These are phyloP conservation scores for Viola pubescens DNA, from an alignment of 441 rosid genomes.

Conservation along the genomic window DNA sequence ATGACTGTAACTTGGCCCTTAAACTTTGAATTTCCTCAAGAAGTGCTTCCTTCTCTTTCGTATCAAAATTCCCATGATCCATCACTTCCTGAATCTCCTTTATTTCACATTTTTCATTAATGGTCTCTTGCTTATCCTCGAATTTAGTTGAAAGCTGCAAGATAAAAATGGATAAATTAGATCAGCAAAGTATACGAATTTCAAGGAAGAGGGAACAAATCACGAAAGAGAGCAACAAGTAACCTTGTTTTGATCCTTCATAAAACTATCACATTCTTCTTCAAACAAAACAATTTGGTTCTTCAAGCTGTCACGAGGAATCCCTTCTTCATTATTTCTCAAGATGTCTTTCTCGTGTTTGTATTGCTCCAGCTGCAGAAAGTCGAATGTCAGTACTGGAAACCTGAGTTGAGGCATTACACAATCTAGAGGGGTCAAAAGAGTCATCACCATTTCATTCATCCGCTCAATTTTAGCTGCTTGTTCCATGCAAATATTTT, in stretches of 20 bases:
- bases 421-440: conserved; percentile 13
- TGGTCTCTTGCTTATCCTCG: conserved; percentile 22
- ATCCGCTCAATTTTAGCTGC: conserved; percentile 77
- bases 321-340: conserved; percentile 4
- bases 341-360: conserved; percentile 30
- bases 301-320: conserved; percentile 12
- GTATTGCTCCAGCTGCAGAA: conserved; percentile 55
- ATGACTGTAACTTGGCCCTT: conserved; percentile 46
- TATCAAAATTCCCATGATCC: conserved; percentile 28
- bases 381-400: conserved; percentile 6
- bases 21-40: conserved; percentile 66
- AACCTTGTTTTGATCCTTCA: conserved; percentile 32
- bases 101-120: conserved; percentile 36
- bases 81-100: conserved; percentile 44
- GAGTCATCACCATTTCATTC: conserved; percentile 42
- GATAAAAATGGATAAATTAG: conserved; percentile 4
- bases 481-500: conserved; percentile 61
- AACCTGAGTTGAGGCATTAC: conserved; percentile 6
- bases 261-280: conserved; percentile 15
- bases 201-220: background rate
- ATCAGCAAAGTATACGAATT: conserved; percentile 4
- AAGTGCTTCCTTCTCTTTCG: conserved; percentile 64
- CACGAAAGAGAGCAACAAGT: conserved; percentile 8
- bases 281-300: conserved; percentile 25
- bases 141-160: conserved; percentile 29